Conservation (phyloP, 768 basidiomycete species). For the Trametes gibbosa region DNA sequence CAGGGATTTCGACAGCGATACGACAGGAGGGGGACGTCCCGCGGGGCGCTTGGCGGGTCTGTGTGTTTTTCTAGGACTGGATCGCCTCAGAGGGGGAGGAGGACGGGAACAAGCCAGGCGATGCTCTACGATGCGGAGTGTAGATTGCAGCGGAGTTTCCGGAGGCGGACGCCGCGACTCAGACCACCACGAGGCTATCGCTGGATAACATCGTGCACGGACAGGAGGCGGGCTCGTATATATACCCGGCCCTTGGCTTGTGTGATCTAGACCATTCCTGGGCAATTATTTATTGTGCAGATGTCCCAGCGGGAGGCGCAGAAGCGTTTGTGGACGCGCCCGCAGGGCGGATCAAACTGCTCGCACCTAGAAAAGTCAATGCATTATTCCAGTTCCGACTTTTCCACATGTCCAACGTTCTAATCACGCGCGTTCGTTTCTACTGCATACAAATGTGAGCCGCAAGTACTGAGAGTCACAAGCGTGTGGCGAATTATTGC, state of each 20-base stretch:
- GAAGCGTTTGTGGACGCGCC: conserved; percentile 5
- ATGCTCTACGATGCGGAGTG: conserved; percentile 20
- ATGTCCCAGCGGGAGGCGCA: neutral
- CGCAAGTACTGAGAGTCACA: no score
- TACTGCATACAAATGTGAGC: no score
- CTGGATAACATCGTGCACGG: conserved; percentile 1
- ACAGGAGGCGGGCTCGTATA: conserved; percentile 3
- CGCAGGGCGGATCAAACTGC: conserved; percentile 5
- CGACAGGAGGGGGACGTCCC: conserved; percentile 27
- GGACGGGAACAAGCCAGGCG: conserved; percentile 11
- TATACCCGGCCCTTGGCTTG: conserved; percentile 10
- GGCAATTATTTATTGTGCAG: conserved; percentile 9
- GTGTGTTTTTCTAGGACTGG: conserved; percentile 13
- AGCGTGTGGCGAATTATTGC: no score
- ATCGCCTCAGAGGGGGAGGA: conserved; percentile 14
- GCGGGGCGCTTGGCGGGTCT: conserved; percentile 23
- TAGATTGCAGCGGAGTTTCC: conserved; percentile 25
- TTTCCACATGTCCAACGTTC: neutral
- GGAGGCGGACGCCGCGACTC: neutral
- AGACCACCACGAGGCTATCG: conserved; percentile 13
- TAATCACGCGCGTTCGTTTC: no score
- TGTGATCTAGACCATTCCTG: conserved; percentile 8
- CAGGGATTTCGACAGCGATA: conserved; percentile 32
- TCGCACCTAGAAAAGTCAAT: neutral
- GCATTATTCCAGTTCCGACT: conserved; percentile 2